These are phyloP conservation scores for Penicillium griseofulvum DNA, from an alignment of 2,329 filamentous ascomycete genomes.

Conservation along the genomic window DNA sequence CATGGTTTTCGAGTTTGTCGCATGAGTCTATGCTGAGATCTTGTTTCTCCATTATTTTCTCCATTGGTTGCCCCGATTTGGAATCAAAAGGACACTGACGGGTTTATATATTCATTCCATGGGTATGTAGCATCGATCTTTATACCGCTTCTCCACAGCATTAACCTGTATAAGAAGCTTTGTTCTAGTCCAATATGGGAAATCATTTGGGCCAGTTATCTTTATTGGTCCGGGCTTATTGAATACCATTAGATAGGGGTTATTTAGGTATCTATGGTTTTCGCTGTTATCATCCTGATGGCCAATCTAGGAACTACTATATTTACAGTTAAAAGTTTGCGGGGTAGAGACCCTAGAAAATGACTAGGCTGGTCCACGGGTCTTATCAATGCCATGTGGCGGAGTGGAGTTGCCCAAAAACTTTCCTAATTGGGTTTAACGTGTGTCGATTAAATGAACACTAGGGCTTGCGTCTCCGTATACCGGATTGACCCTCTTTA, in stretches of 20 bases:
- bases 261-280: not conserved
- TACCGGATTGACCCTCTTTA: no score
- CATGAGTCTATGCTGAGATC: not conserved
- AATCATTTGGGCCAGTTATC: not conserved
- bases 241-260: not conserved
- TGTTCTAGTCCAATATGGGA: not conserved
- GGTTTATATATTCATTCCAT: not conserved
- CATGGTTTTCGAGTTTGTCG: not conserved
- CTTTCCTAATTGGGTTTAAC: not conserved
- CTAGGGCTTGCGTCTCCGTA: no score
- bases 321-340: not conserved
- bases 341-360: not conserved
- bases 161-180: not conserved
- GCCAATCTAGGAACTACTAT: not conserved
- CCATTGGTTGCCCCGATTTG: not conserved
- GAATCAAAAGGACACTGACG: not conserved
- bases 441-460: not conserved
- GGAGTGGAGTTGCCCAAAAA: not conserved
- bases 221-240: not conserved
- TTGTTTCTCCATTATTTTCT: not conserved
- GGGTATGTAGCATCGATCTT: conserved; percentile 1
- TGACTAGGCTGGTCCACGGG: no score
- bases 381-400: not conserved
- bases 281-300: not conserved
- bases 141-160: conserved; percentile 1